A percentile compares a stretch with the other conserved stretches of the same genome.
These are phyloP conservation scores for Castanea sativa DNA, from an alignment of 306 rosid genomes.

Conservation along the genomic window DNA sequence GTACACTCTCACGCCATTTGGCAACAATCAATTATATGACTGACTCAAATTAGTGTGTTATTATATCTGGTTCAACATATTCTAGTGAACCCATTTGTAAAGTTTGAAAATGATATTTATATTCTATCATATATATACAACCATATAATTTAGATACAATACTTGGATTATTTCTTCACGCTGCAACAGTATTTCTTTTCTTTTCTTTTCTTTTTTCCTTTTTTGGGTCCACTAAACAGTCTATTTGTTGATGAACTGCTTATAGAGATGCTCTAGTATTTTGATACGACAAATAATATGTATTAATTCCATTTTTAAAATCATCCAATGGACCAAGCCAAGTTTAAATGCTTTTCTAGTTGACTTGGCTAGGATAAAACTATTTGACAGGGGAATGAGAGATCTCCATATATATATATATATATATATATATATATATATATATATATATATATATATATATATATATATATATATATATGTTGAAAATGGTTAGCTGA, in stretches of 20 bases:
- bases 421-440: neutral
- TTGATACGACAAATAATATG: neutral
- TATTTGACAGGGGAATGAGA: neutral
- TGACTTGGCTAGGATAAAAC: neutral
- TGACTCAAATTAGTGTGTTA: too few species aligned
- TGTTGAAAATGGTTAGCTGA: neutral
- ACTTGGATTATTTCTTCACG: neutral
- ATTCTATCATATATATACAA: too few species aligned
- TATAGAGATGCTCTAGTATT: neutral
- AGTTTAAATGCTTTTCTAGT: neutral
- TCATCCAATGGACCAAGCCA: neutral
- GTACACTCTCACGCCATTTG: neutral
- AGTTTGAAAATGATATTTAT: too few species aligned
- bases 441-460: neutral
- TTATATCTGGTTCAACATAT: neutral
- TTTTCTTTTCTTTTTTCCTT: neutral
- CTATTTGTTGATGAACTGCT: neutral
- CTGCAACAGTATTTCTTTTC: neutral
- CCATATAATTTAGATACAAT: too few species aligned
- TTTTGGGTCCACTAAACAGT: too few species aligned
- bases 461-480: neutral
- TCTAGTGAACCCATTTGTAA: neutral
- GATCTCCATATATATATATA: neutral
- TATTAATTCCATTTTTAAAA: neutral
- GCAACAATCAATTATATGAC: neutral